phyloP scores from a whole-genome alignment of 139 green algal species.

The Coelastrella sp. region DNA sequence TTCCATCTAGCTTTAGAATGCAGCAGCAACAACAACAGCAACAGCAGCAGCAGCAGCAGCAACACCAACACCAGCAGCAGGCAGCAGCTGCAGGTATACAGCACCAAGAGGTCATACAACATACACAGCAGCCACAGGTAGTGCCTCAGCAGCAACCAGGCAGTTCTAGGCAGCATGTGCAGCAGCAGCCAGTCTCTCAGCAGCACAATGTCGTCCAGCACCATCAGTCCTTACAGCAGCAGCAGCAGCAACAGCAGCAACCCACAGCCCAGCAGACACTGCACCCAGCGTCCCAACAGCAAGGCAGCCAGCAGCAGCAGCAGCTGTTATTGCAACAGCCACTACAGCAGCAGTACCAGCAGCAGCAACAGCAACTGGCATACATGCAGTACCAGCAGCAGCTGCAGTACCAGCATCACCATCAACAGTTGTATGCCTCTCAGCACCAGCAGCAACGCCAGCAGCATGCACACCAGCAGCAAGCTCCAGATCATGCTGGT shows the following conservation, averaged over 20 bases:
- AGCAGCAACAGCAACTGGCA: slow-evolving; percentile 28
- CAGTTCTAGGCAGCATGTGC: slow-evolving; percentile 16
- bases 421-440: slow-evolving; percentile 21
- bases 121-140: slow-evolving; percentile 25
- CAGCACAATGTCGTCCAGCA: slow-evolving; percentile 21
- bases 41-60: slow-evolving; percentile 27
- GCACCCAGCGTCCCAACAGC: slow-evolving; percentile 1
- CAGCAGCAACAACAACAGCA: slow-evolving; percentile 2
- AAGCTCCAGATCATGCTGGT: background rate
- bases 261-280: slow-evolving; percentile 5
- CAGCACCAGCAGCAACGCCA: slow-evolving; percentile 9
- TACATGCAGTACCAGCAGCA: slow-evolving; percentile 39
- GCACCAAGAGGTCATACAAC: slow-evolving; percentile 6
- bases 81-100: background rate
- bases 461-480: slow-evolving; percentile 19
- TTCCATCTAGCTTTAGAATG: slow-evolving; percentile 1
- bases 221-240: background rate
- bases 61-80: background rate
- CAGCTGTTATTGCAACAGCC: background rate
- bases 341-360: slow-evolving; percentile 7
- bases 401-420: slow-evolving; percentile 2
- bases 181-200: background rate
- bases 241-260: slow-evolving; percentile 6
- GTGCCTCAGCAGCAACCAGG: slow-evolving; percentile 25
- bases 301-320: slow-evolving; percentile 39